A percentile compares a stretch with the other conserved stretches of the same genome.
Conservation (phyloP, 1,284 basidiomycete genomes). For the Fistulina hepatica region DNA sequence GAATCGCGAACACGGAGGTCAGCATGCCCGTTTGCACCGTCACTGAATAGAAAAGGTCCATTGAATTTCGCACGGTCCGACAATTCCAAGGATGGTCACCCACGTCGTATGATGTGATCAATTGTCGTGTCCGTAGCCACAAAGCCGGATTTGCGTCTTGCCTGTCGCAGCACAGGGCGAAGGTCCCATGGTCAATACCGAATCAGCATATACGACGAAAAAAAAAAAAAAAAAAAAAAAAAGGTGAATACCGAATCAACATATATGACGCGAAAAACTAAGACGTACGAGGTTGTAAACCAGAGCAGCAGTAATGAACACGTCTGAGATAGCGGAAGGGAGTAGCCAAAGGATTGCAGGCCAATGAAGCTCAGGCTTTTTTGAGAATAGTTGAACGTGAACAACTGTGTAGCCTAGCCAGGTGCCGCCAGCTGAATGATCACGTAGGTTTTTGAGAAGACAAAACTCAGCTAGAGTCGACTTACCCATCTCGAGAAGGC, state of each 20-base stretch:
- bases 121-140: constrained; percentile 33
- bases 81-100: neutral
- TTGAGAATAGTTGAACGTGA: constrained; percentile 27
- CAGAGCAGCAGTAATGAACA: constrained; percentile 35
- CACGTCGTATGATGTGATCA: constrained; percentile 35
- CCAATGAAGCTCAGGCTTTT: constrained; percentile 32
- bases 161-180: too few relatives aligned
- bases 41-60: constrained; percentile 26
- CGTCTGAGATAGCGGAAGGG: constrained; percentile 32
- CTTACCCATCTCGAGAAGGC: constrained; percentile 30
- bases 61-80: neutral
- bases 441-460: neutral
- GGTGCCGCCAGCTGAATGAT: constrained; percentile 31
- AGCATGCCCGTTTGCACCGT: constrained; percentile 38
- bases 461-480: neutral
- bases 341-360: constrained; percentile 39
- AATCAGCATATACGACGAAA: neutral
- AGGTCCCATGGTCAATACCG: constrained; percentile 25
- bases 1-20: constrained; percentile 31
- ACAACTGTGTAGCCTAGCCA: constrained; percentile 29
- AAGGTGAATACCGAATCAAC: too few relatives aligned
- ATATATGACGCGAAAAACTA: neutral
- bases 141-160: constrained; percentile 35
- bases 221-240: too few relatives aligned
- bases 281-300: constrained; percentile 32